Conservation (phyloP, 139 green algal species). For the Picochlorum sp. region DNA sequence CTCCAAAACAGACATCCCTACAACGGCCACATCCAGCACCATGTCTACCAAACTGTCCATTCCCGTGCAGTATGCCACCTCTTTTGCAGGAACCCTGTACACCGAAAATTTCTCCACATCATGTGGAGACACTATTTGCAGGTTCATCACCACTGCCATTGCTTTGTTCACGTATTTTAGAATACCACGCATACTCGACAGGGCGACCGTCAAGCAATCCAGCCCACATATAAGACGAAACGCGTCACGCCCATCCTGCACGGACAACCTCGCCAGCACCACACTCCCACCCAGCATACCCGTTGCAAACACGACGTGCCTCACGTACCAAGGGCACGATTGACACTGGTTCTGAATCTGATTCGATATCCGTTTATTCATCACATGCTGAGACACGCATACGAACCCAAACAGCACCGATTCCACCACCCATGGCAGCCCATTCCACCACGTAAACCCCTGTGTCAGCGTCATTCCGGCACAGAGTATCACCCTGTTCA, state of each 20-base stretch:
- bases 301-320: not conserved
- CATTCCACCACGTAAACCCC: conserved; percentile 74
- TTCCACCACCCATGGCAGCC: conserved; percentile 65
- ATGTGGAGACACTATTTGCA: not conserved
- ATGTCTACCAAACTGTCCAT: not conserved
- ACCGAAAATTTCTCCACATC: not conserved
- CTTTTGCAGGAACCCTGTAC: not conserved
- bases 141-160: not conserved
- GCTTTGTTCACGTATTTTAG: not conserved
- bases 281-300: not conserved
- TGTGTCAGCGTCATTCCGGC: conserved; percentile 16
- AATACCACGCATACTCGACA: not conserved
- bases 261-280: not conserved
- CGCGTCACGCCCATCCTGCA: not conserved
- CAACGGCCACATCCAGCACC: not conserved
- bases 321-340: not conserved
- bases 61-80: not conserved
- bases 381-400: conserved; percentile 88
- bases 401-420: conserved; percentile 74
- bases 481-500: not conserved
- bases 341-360: not conserved
- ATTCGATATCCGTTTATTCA: conserved; percentile 62
- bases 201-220: not conserved
- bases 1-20: not conserved
- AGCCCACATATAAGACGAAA: not conserved